phyloP scores from a whole-genome alignment of 2,329 filamentous ascomycete genomes.

The Periglandula ipomoeae region DNA sequence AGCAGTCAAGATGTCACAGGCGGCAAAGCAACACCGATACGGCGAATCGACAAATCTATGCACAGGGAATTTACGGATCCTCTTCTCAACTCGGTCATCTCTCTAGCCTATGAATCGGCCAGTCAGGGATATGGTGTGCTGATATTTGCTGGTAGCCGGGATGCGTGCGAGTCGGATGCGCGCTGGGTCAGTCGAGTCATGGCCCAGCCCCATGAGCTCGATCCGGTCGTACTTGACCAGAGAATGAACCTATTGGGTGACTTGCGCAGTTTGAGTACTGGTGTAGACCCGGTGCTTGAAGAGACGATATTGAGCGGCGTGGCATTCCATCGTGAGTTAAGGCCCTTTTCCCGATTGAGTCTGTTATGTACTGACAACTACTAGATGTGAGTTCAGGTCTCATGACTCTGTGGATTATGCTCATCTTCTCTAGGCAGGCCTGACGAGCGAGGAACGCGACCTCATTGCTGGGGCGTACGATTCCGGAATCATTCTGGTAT shows the following conservation, averaged over 20 bases:
- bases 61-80: conserved; percentile 56
- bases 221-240: conserved; percentile 41
- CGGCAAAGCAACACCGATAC: conserved; percentile 29
- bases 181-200: conserved; percentile 57
- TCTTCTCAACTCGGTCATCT: conserved; percentile 60
- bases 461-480: conserved; percentile 65
- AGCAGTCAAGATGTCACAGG: conserved; percentile 25
- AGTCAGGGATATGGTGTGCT: conserved; percentile 60
- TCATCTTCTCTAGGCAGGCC: conserved; percentile 40
- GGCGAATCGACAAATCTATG: conserved; percentile 43
- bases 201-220: conserved; percentile 39
- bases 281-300: conserved; percentile 55
- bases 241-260: conserved; percentile 57
- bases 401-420: conserved; percentile 3
- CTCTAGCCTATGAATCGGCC: conserved; percentile 60
- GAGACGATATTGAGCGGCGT: conserved; percentile 58
- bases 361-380: not conserved
- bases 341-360: not conserved
- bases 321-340: conserved; percentile 59
- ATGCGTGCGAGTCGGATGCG: conserved; percentile 60
- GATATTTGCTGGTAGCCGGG: conserved; percentile 64
- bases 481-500: conserved; percentile 55
- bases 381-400: conserved; percentile 25
- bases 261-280: conserved; percentile 54
- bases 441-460: conserved; percentile 69